These are phyloP conservation scores for Cyberlindnera subsufficiens DNA, from an alignment of 805 yeast species.

Conservation along the genomic window DNA sequence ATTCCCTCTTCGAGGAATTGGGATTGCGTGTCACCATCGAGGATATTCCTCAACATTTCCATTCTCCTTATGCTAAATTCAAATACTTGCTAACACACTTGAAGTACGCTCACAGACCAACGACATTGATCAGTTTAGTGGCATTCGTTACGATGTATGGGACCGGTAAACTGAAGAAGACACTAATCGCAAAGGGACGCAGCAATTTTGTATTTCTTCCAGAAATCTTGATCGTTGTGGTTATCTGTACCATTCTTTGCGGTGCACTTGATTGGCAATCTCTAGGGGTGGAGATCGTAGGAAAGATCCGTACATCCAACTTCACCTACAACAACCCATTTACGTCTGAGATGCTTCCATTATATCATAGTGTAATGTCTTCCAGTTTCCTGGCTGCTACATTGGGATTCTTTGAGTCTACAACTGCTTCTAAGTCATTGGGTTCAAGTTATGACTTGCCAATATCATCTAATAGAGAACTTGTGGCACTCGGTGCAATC, in stretches of 20 bases:
- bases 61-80: constrained; percentile 70
- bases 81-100: constrained; percentile 48
- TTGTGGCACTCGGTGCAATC: constrained; percentile 81
- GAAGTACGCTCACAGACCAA: constrained; percentile 45
- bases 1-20: constrained; percentile 65
- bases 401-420: constrained; percentile 87
- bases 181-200: constrained; percentile 20
- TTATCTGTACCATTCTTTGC: constrained; percentile 51
- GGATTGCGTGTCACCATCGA: constrained; percentile 51
- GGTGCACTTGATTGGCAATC: constrained; percentile 46
- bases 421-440: constrained; percentile 85
- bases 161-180: constrained; percentile 38
- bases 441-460: constrained; percentile 68
- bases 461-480: constrained; percentile 81
- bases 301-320: constrained; percentile 50
- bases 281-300: constrained; percentile 63
- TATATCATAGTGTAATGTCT: constrained; percentile 52
- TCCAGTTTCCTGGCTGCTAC: constrained; percentile 75
- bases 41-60: constrained; percentile 44
- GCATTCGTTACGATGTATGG: constrained; percentile 42
- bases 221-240: constrained; percentile 70
- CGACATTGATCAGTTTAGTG: constrained; percentile 51
- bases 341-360: constrained; percentile 34
- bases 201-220: constrained; percentile 63
- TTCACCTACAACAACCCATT: constrained; percentile 57